Base-by-base conservation (phyloP, 2,329 filamentous ascomycete species). In the Ceratocystis smalleyi region DNA sequence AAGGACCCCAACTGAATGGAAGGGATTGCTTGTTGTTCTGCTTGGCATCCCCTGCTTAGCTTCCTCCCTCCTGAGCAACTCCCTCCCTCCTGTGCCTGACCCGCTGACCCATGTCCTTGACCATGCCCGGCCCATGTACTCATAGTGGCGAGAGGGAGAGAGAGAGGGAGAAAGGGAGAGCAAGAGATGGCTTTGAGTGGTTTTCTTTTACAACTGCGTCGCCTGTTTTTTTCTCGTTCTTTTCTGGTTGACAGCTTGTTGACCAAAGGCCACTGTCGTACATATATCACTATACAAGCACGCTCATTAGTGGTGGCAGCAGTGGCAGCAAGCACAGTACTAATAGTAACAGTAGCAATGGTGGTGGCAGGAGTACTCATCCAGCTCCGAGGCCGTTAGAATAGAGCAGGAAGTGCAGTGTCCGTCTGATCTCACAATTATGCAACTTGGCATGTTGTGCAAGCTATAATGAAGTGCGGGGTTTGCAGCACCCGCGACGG, bases 51-150 rank as follows among this genome's bases (percentile, higher is more conserved):
- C 54, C 35, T 40, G 35, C 35, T 5, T 40, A 40, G 35, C 35
- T 15, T 35, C 12, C 27, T 12, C n/a, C 54, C 54, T 57, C 15
- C 54, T 57, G 54, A 57, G 54, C 27, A 24, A 24, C n/a, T 57
- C 54, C 54, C 54, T 57, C 54, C 35, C 54, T n/a, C n/a, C n/a
- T n/a, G 54, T 57, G 54, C 54, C 27, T 57, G 54, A 35, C 10
- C 54, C 54, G 54, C n/a, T 30, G 3, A 57, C 27, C 54, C 54
- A 57, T 57, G 54, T 57, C 54, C 51, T 17, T 57, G 51, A 22
- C n/a, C 51, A 55, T 55, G 51, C 17, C 7, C 30, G 6, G 0
- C 19, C n/a, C 47, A 49, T 49, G 47, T 40, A 3, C 47, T 51
- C 22, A 2, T 10, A 27, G 47, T 24, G 22, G 47, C 8, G 43